phyloP scores from a whole-genome alignment of 2,329 filamentous ascomycete species.

The Coniochaeta ligniaria region DNA sequence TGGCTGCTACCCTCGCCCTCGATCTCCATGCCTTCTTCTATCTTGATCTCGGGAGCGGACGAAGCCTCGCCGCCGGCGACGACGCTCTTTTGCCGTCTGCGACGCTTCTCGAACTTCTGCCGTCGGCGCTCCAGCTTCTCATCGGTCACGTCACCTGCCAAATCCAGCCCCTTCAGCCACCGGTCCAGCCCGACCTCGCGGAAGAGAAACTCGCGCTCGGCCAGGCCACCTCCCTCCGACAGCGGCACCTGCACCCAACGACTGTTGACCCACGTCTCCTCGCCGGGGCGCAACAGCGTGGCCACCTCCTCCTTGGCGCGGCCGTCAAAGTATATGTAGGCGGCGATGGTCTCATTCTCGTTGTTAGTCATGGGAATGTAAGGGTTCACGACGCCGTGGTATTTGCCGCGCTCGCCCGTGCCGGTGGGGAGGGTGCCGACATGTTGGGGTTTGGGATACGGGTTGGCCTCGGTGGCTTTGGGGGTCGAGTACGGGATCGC shows the following conservation, averaged over 20 bases:
- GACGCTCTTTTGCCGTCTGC: conserved; percentile 51
- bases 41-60: conserved; percentile 18
- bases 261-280: conserved; percentile 99
- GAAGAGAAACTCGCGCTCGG: conserved; percentile 94
- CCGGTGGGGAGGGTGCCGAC: conserved; percentile 64
- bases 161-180: conserved; percentile 92
- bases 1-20: conserved; percentile 18
- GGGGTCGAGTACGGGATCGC: conserved; percentile 90
- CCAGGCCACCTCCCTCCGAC: conserved; percentile 84
- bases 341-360: conserved; percentile 93
- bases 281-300: conserved; percentile 81
- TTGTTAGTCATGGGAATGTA: conserved; percentile 91
- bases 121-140: conserved; percentile 85
- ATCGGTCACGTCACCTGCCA: conserved; percentile 87
- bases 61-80: not conserved
- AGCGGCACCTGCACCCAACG: conserved; percentile 94
- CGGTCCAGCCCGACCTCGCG: conserved; percentile 92
- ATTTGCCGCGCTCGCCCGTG: conserved; percentile 36
- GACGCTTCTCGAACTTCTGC: conserved; percentile 66
- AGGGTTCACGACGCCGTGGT: conserved; percentile 58
- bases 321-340: conserved; percentile 98
- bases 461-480: conserved; percentile 68
- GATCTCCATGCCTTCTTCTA: conserved; percentile 10
- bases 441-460: conserved; percentile 72
- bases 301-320: conserved; percentile 94